phyloP scores from a whole-genome alignment of 2,329 filamentous ascomycete genomes.

The Dryadomyces quercivorus region DNA sequence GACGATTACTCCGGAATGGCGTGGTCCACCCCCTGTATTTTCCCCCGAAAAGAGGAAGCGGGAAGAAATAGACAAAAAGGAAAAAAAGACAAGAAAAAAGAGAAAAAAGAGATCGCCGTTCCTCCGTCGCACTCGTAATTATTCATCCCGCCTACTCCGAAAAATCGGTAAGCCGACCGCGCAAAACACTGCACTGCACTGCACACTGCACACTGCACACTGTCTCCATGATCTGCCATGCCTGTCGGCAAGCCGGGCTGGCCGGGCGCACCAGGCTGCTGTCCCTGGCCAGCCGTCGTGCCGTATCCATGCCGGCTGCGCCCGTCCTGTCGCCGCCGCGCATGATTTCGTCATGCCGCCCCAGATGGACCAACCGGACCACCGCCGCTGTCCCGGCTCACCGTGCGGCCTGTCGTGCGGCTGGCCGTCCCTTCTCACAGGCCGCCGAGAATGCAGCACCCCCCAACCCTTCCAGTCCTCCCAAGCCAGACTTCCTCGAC shows the following conservation, averaged over 20 bases:
- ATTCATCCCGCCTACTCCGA: too few species aligned
- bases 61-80: not conserved
- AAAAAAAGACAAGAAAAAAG: not conserved
- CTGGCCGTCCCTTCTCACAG: too few species aligned
- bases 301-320: too few species aligned
- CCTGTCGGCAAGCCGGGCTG: conserved; percentile 1
- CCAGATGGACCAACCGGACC: not conserved
- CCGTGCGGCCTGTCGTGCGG: too few species aligned
- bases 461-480: not conserved
- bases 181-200: too few species aligned
- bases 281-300: not conserved
- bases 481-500: conserved; percentile 37
- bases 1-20: not conserved
- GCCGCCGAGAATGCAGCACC: not conserved
- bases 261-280: not conserved
- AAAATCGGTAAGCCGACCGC: too few species aligned
- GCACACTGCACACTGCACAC: not conserved
- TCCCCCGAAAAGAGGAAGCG: too few species aligned
- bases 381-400: too few species aligned
- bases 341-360: not conserved
- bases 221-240: not conserved
- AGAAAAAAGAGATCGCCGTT: not conserved
- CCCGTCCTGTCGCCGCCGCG: too few species aligned
- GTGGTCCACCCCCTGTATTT: not conserved
- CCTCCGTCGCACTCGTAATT: too few species aligned